These are phyloP conservation scores for Brassica carinata DNA, from an alignment of 345 rosid genomes.

Conservation along the genomic window DNA sequence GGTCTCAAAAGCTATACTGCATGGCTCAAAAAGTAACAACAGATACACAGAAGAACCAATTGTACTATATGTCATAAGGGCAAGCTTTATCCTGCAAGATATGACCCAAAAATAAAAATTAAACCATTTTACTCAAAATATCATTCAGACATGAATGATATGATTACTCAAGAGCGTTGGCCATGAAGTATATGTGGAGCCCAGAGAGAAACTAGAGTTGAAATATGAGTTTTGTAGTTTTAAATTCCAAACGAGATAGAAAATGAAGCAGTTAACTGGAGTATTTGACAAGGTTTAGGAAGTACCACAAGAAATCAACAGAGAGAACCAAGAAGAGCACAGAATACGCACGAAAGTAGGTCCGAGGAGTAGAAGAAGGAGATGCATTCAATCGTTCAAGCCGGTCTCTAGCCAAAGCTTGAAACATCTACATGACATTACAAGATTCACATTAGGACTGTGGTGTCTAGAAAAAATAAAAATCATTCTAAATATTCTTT, in stretches of 20 bases:
- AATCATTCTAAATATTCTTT: neutral
- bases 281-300: slow-evolving; percentile 8
- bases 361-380: slow-evolving; percentile 86
- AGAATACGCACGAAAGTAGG: slow-evolving; percentile 85
- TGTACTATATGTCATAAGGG: slow-evolving; percentile 40
- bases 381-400: slow-evolving; percentile 95
- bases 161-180: neutral
- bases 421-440: slow-evolving; percentile 71
- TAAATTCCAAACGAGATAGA: neutral
- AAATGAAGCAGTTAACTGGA: neutral
- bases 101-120: neutral
- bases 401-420: slow-evolving; percentile 97
- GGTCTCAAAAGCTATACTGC: slow-evolving; percentile 50
- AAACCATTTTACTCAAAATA: neutral
- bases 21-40: slow-evolving; percentile 46
- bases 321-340: slow-evolving; percentile 72
- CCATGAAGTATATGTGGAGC: neutral
- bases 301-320: slow-evolving; percentile 78
- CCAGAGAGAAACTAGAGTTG: slow-evolving; percentile 10
- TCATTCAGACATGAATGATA: neutral
- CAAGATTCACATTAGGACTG: slow-evolving; percentile 24
- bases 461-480: neutral
- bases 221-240: slow-evolving; percentile 7
- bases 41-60: slow-evolving; percentile 43
- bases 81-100: slow-evolving; percentile 45